Conservation (phyloP, 2,329 filamentous ascomycete species). For the Fusarium miscanthi region DNA sequence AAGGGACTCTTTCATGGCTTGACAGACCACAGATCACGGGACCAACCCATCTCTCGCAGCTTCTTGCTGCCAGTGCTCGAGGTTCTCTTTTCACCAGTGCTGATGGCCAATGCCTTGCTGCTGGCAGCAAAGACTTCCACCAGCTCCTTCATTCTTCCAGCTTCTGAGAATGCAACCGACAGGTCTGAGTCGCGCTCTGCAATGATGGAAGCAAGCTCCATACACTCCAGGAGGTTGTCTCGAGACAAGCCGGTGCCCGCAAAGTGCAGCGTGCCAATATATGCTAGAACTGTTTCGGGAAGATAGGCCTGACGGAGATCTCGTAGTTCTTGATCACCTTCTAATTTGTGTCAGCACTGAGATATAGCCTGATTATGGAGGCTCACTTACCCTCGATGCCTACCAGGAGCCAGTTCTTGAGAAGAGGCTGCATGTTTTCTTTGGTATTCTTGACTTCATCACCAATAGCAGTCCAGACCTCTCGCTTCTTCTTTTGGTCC, state of each 20-base stretch:
- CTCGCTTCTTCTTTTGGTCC: conserved; percentile 55
- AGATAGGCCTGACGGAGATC: conserved; percentile 81
- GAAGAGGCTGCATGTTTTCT: conserved; percentile 68
- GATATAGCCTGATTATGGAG: not conserved
- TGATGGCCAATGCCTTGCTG: conserved; percentile 76
- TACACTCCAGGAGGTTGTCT: conserved; percentile 82
- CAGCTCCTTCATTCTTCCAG: conserved; percentile 78
- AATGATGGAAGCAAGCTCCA: conserved; percentile 84
- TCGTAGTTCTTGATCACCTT: conserved; percentile 70
- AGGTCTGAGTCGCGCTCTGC: conserved; percentile 77
- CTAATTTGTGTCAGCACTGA: conserved; percentile 46
- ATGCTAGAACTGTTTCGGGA: conserved; percentile 86
- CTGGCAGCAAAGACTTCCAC: conserved; percentile 80
- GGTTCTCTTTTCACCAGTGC: conserved; percentile 64
- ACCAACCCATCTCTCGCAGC: conserved; percentile 71
- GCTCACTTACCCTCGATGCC: conserved; percentile 63
- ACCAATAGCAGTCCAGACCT: conserved; percentile 66
- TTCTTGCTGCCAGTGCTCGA: conserved; percentile 66
- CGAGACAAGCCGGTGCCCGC: conserved; percentile 79
- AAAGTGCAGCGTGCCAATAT: conserved; percentile 83
- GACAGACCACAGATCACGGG: conserved; percentile 70
- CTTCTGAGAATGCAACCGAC: conserved; percentile 70
- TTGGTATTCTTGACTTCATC: conserved; percentile 65
- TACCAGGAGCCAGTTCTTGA: conserved; percentile 71
- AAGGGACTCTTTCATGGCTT: conserved; percentile 43